phyloP scores from a whole-genome alignment of 1,139 yeast species.

The Candida frijolesensis region DNA sequence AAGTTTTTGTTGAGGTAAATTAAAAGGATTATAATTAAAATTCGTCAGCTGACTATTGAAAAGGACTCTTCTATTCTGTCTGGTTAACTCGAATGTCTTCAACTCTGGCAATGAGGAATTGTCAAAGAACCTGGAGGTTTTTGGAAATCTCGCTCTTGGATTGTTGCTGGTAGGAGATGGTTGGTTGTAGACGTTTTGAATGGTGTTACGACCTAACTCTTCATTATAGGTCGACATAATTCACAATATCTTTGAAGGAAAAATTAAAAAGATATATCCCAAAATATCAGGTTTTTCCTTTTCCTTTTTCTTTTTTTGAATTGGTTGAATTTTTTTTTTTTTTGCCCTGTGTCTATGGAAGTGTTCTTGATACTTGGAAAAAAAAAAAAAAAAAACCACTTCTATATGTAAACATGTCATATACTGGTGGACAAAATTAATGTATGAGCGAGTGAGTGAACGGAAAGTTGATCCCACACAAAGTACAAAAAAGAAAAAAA shows the following conservation, averaged over 20 bases:
- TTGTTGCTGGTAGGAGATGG: background rate
- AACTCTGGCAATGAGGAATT: slow-evolving; percentile 33
- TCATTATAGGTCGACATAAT: background rate
- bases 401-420: too few relatives aligned
- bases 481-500: too few relatives aligned
- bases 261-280: background rate
- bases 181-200: slow-evolving; percentile 1
- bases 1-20: slow-evolving; percentile 44
- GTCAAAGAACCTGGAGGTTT: slow-evolving; percentile 37
- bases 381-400: background rate
- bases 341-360: background rate
- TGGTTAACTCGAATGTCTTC: slow-evolving; percentile 23
- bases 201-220: background rate
- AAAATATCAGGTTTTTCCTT: background rate
- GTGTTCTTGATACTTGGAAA: background rate
- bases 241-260: background rate
- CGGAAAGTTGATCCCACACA: too few relatives aligned
- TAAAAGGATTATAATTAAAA: slow-evolving; percentile 45
- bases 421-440: too few relatives aligned
- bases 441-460: too few relatives aligned
- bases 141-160: slow-evolving; percentile 27
- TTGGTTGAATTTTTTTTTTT: background rate
- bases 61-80: slow-evolving; percentile 20
- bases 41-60: slow-evolving; percentile 32
- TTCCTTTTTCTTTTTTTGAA: background rate